These are phyloP conservation scores for Nemania bipapillata DNA, from an alignment of 2,329 filamentous ascomycete species.

Conservation along the genomic window DNA sequence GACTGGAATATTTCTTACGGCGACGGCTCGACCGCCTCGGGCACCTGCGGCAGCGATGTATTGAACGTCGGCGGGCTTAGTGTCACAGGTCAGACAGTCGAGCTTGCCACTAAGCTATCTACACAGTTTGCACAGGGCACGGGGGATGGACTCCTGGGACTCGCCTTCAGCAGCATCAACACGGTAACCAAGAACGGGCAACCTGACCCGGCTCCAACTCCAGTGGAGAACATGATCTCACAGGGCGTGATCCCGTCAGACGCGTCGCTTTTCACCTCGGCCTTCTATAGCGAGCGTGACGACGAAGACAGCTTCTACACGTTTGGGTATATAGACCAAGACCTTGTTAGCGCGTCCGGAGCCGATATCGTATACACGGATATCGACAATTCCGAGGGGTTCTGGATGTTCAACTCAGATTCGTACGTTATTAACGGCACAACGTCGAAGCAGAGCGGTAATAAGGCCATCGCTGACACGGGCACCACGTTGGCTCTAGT, in stretches of 20 bases:
- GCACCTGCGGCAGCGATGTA: slow-evolving; percentile 72
- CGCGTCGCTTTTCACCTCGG: slow-evolving; percentile 70
- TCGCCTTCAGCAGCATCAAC: slow-evolving; percentile 73
- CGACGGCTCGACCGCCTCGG: slow-evolving; percentile 72
- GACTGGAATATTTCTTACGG: slow-evolving; percentile 75
- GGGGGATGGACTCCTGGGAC: slow-evolving; percentile 73
- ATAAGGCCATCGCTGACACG: slow-evolving; percentile 76
- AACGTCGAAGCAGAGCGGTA: slow-evolving; percentile 58
- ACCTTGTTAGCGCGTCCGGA: slow-evolving; percentile 64
- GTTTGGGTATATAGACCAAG: slow-evolving; percentile 75
- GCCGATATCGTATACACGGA: slow-evolving; percentile 68
- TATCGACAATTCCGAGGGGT: slow-evolving; percentile 72
- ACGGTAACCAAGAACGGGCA: slow-evolving; percentile 59
- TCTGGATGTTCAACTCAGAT: slow-evolving; percentile 73
- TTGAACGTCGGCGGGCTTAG: slow-evolving; percentile 70
- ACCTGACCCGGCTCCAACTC: slow-evolving; percentile 66
- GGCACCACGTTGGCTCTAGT: slow-evolving; percentile 75
- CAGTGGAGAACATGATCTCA: slow-evolving; percentile 75
- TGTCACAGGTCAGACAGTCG: slow-evolving; percentile 71
- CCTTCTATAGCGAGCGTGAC: slow-evolving; percentile 68
- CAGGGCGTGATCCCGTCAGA: slow-evolving; percentile 58
- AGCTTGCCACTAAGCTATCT: slow-evolving; percentile 70
- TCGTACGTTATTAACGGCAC: slow-evolving; percentile 66
- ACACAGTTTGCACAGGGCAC: slow-evolving; percentile 64
- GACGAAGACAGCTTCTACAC: slow-evolving; percentile 69